phyloP scores from a whole-genome alignment of 2,329 filamentous ascomycete genomes.

The Aspergillus amoenus region DNA sequence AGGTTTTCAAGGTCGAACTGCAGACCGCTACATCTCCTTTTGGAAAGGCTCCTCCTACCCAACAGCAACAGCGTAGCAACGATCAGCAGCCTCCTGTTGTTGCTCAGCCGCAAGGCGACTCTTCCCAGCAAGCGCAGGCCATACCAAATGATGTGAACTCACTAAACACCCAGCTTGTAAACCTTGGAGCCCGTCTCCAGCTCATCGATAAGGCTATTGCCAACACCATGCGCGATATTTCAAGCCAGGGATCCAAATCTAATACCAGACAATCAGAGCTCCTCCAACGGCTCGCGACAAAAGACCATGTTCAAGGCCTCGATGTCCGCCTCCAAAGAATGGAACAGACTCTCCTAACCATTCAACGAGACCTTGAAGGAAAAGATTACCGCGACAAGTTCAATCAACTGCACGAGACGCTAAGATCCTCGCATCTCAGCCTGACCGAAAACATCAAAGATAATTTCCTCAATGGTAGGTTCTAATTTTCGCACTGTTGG shows the following conservation, averaged over 20 bases:
- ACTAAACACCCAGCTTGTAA: slow-evolving; percentile 66
- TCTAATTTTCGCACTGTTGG: background rate
- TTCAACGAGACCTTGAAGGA: slow-evolving; percentile 56
- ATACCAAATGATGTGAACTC: slow-evolving; percentile 42
- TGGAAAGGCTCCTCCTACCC: slow-evolving; percentile 15
- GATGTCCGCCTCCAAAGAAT: slow-evolving; percentile 54
- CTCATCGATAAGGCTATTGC: slow-evolving; percentile 60
- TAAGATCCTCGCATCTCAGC: slow-evolving; percentile 55
- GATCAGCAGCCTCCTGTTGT: slow-evolving; percentile 25
- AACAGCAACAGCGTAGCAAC: slow-evolving; percentile 18
- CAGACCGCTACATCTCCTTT: slow-evolving; percentile 47
- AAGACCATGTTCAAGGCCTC: slow-evolving; percentile 40
- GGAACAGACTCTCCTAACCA: slow-evolving; percentile 50
- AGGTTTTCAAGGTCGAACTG: slow-evolving; percentile 83
- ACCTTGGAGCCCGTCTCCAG: slow-evolving; percentile 79
- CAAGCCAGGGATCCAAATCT: slow-evolving; percentile 51
- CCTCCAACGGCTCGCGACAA: slow-evolving; percentile 36
- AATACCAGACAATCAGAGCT: slow-evolving; percentile 56
- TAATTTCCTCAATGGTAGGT: slow-evolving; percentile 52
- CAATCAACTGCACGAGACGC: slow-evolving; percentile 52
- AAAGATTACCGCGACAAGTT: slow-evolving; percentile 59
- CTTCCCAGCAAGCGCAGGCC: slow-evolving; percentile 26
- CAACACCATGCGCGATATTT: slow-evolving; percentile 55
- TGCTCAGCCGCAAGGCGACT: slow-evolving; percentile 21
- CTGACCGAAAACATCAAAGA: slow-evolving; percentile 53